Base-by-base conservation (phyloP, 305 asterid species). In the Withania somnifera region DNA sequence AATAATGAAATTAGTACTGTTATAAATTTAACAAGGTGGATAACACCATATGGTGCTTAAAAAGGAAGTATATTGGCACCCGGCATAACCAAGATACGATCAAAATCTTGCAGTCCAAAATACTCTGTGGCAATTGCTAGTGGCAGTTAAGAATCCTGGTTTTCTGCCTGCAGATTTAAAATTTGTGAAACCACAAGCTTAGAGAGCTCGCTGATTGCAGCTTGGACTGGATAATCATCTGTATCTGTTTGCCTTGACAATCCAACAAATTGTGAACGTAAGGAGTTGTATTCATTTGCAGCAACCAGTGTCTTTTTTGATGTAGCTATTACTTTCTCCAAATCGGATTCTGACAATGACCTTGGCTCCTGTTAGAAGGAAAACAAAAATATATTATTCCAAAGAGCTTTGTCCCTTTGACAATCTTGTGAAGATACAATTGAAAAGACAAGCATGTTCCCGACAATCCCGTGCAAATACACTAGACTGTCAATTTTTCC, bases 151-250 rank as follows among this genome's bases (percentile, higher is more conserved):
- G 88, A 82, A 80, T 92, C 95, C 66, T 85, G 88, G 69, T 80
- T 82, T 53, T 93, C 93, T 6, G 92, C 69, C 85, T 85, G 94
- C 71, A 91, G 85, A 89, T 91, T 91, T 82, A 95, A 83, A 77
- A 92, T 90, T 77, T 91, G 97, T 24, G 98, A 93, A 82, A 89
- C 90, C 45, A 95, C 92, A 22, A 93, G 89, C 90, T 88, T 91
- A 36, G 98, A 91, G 78, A 95, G 91, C 92, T 95, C 97, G 42
- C 78, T 84, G 36, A 95, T 90, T 20, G 97, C 94, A 64, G 86
- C 92, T 85, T 90, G 94, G 67, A 92, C 95, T 86, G 88, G 93
- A 86, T 83, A 83, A 86, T 90, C 90, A 73, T 91, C 92, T 34
- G 89, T 91, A 9, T 84, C 93, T 54, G 85, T 63, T 2, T 68